Conservation (phyloP, 371 early-diverging fungal genomes). For the Apophysomyces ossiformis region DNA sequence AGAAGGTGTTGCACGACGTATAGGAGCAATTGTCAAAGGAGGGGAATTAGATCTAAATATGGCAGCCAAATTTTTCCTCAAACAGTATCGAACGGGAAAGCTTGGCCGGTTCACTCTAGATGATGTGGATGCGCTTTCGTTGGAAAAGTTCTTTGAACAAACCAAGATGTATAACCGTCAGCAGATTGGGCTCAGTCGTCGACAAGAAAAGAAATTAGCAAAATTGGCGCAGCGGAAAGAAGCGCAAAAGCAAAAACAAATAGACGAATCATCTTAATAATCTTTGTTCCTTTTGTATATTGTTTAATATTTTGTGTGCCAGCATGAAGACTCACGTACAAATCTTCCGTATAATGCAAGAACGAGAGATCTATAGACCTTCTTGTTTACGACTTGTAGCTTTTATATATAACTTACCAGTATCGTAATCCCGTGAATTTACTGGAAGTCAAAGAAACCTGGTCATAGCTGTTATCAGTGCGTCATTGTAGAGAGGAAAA, state of each 20-base stretch:
- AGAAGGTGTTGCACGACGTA: constrained; percentile 64
- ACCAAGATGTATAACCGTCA: constrained; percentile 29
- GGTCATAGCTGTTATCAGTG: neutral
- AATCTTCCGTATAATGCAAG: neutral
- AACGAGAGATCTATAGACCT: too few species aligned
- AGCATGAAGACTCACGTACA: neutral
- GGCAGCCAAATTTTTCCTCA: constrained; percentile 74
- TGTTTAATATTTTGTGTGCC: neutral
- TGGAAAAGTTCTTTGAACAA: constrained; percentile 58
- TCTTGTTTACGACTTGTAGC: too few species aligned
- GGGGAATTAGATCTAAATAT: constrained; percentile 68
- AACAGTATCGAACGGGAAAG: constrained; percentile 75
- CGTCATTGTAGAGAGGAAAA: neutral
- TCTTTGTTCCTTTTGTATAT: neutral
- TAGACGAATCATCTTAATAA: neutral
- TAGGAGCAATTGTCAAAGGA: constrained; percentile 81
- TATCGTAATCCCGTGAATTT: neutral
- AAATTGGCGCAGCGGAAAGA: constrained; percentile 57
- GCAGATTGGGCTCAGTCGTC: constrained; percentile 36
- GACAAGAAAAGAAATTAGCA: constrained; percentile 57
- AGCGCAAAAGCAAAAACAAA: constrained; percentile 24
- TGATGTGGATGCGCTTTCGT: constrained; percentile 56
- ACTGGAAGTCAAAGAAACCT: neutral
- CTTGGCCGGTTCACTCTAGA: constrained; percentile 77
- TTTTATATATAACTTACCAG: neutral